phyloP scores from a whole-genome alignment of 306 rosid species.

The Inga laurina region DNA sequence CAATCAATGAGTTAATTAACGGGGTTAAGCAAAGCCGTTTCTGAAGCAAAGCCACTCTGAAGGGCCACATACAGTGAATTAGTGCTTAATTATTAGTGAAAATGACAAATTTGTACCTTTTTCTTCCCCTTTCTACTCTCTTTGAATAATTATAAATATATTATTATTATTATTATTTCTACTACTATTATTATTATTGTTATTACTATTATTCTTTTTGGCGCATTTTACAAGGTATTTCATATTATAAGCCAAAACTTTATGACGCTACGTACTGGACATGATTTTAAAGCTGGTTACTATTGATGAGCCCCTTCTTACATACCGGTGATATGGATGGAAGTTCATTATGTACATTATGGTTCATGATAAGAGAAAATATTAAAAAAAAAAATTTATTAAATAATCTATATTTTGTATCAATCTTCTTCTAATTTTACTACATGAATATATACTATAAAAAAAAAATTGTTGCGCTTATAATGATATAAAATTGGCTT shows the following conservation, averaged over 20 bases:
- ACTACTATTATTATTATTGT: too few relatives aligned
- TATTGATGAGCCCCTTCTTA: neutral
- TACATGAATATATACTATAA: too few relatives aligned
- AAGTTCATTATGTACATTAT: neutral
- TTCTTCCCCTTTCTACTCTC: neutral
- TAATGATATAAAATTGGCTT: too few relatives aligned
- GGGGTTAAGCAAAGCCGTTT: too few relatives aligned
- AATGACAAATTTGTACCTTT: conserved; percentile 37
- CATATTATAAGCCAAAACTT: neutral
- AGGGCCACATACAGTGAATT: neutral
- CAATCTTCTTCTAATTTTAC: too few relatives aligned
- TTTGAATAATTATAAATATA: neutral
- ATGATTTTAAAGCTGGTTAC: neutral
- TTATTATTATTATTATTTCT: too few relatives aligned
- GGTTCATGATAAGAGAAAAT: neutral
- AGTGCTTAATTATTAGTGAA: conserved; percentile 26
- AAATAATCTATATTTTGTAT: too few relatives aligned
- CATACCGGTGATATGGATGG: neutral
- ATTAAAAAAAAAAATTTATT: too few relatives aligned
- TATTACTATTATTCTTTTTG: too few relatives aligned
- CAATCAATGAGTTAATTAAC: too few relatives aligned
- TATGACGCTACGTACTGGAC: neutral
- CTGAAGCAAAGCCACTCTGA: too few relatives aligned
- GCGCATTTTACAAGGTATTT: neutral
- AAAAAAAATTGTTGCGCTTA: too few relatives aligned